Base-by-base conservation (phyloP, 345 rosid species). In the Linum lewisii region DNA sequence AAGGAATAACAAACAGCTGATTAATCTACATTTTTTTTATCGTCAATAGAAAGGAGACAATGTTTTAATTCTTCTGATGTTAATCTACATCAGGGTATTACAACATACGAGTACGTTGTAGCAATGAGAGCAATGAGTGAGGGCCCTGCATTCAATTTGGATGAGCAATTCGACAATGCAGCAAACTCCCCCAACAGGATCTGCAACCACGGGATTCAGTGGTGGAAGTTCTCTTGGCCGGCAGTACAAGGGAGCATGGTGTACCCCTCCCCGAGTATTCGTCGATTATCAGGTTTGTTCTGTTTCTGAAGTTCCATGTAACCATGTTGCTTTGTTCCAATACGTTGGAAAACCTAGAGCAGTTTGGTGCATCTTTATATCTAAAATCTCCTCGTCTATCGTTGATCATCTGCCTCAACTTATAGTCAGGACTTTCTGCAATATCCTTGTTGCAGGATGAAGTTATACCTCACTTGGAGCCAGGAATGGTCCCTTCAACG, bases 51-150 rank as follows among this genome's bases (percentile, higher is more conserved):
- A n/a, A n/a, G n/a, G n/a, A n/a, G n/a, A n/a, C n/a, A n/a, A n/a
- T n/a, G n/a, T n/a, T n/a, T n/a, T n/a, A n/a, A n/a, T n/a, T n/a
- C n/a, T 29, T 29, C 34, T 29, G 34, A 29, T 42, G 47, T 16
- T 42, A 42, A 14, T 42, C 47, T 42, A 1, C 18, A 66, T 18
- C 59, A 88, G 98, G 98, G 98, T 36, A 82, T 91, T 29, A 91
- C 96, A 15, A 91, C 98, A 14, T 91, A 91, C 54, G 98, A 91
- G 66, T 91, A 81, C 74, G 83, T 88, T 59, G 85, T 88, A 73
- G 96, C 96, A 44, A 84, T 88, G 92, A 86, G 96, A 80, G 83
- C 88, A 58, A 84, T 87, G 89, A 85, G 92, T 62, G 96, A 91
- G 75, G 87, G 82, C 20, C 97, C 94, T 60, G 85, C 82, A 71